These are phyloP conservation scores for Calonectria multiphialidica DNA, from an alignment of 2,329 filamentous ascomycete species.

Conservation along the genomic window DNA sequence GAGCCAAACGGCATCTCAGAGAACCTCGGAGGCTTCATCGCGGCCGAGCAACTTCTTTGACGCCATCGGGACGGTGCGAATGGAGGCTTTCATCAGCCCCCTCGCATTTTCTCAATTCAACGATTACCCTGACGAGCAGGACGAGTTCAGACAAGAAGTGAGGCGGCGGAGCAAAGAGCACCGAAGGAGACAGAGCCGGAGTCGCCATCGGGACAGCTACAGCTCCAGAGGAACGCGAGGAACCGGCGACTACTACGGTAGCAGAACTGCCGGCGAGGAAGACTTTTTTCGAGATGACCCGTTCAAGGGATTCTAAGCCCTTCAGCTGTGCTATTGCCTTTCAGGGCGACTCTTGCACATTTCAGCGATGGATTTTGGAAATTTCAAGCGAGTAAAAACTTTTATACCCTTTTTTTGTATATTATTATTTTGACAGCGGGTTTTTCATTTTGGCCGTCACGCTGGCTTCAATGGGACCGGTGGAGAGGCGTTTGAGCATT, in stretches of 20 bases:
- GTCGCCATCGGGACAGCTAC: slow-evolving; percentile 65
- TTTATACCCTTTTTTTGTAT: slow-evolving; percentile 43
- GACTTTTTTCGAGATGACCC: slow-evolving; percentile 72
- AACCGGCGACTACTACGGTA: slow-evolving; percentile 64
- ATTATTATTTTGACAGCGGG: slow-evolving; percentile 35
- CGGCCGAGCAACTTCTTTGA: slow-evolving; percentile 79
- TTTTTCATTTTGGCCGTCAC: slow-evolving; percentile 14
- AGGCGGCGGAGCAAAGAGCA: slow-evolving; percentile 68
- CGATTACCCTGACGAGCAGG: slow-evolving; percentile 62
- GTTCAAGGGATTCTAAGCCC: slow-evolving; percentile 69
- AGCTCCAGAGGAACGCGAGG: slow-evolving; percentile 57
- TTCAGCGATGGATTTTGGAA: slow-evolving; percentile 32
- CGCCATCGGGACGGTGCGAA: slow-evolving; percentile 89
- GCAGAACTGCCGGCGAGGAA: slow-evolving; percentile 63
- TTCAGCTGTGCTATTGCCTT: slow-evolving; percentile 1
- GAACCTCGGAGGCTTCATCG: slow-evolving; percentile 69
- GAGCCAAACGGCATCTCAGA: slow-evolving; percentile 59
- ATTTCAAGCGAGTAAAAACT: slow-evolving; percentile 25
- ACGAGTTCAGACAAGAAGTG: slow-evolving; percentile 61
- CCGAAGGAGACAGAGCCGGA: slow-evolving; percentile 65
- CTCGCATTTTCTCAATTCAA: slow-evolving; percentile 62
- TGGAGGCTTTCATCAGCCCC: slow-evolving; percentile 94
- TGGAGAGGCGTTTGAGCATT: slow-evolving; percentile 32
- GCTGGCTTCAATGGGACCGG: slow-evolving; percentile 20
- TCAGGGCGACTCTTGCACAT: slow-evolving; percentile 24